Evolutionary conservation across 78 protist genomes (phyloP).

Genomic region (Mastigamoeba balamuthi): DNA sequence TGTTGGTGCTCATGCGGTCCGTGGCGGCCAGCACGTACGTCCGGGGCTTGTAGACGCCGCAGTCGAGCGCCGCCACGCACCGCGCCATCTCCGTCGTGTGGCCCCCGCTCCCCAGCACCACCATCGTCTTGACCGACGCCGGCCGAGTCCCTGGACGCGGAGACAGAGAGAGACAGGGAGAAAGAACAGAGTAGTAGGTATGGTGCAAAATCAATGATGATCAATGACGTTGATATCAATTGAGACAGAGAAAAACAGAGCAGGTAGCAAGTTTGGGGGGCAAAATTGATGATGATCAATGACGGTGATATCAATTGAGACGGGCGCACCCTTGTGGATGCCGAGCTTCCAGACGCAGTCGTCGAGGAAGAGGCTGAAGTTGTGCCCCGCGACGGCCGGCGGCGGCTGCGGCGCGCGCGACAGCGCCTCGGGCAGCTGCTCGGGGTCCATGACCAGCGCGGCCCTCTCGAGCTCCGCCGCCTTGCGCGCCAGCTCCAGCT

Average conservation of each 20-base stretch:
- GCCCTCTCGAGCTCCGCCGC: not conserved
- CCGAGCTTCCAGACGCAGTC: not conserved
- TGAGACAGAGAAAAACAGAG: not conserved
- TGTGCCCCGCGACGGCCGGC: not conserved
- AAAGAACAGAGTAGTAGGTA: no score
- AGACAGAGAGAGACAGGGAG: no score
- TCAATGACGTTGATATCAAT: no score
- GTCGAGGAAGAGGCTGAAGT: not conserved
- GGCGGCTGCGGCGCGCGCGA: not conserved
- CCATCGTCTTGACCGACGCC: slow-evolving; percentile 6
- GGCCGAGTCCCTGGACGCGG: no score
- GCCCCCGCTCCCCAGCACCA: slow-evolving; percentile 52
- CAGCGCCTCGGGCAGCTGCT: not conserved
- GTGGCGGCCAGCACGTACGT: slow-evolving; percentile 38
- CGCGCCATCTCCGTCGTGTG: slow-evolving; percentile 62
- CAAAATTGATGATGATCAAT: no score
- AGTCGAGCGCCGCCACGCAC: slow-evolving; percentile 3
- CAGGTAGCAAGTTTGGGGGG: not conserved
- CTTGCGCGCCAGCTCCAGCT: slow-evolving; percentile 31
- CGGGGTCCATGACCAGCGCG: not conserved
- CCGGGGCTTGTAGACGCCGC: not conserved
- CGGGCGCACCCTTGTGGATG: not conserved
- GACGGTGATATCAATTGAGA: no score
- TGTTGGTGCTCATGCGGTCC: slow-evolving; percentile 29
- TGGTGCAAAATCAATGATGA: no score